Evolutionary conservation across 371 early-diverging fungal genomes (phyloP), one percentile per base, ranked within the genome.

Genomic region (Choanephora cucurbitarum): DNA sequence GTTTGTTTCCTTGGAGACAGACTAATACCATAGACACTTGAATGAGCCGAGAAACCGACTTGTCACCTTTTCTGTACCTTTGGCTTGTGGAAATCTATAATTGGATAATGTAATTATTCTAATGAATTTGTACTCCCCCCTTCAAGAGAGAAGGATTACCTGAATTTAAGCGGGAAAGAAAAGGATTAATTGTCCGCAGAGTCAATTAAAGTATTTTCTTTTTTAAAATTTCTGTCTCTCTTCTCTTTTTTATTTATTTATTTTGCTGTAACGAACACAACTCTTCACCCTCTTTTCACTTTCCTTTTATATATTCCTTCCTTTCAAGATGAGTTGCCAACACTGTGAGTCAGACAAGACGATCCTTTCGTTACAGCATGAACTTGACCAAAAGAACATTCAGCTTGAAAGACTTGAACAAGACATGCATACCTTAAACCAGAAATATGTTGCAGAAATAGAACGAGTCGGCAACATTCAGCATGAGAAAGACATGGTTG

Each of bases 391-490:
- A 53, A 49, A 71, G 55, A 52, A 65, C 17, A 43, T 62, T n/a
- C 75, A 78, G 18, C 63, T 75, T 14, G 50, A 64, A 44, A 67
- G 69, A 44, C 63, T 79, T 2, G 66, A 71, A 48, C 57, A 63
- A 24, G 90, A 90, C 55, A 64, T 91, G 66, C 77, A 86, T 49
- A 71, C 74, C 0, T 65, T 90, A n/a, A 85, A 87, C 23, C 83
- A 85, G 49, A 89, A 90, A 58, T 83, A 91, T 22, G 81, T 89
- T 0, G 88, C 86, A 51, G 87, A 82, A 52, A 83, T 90, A 24
- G 87, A 90, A 46, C 65, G 81, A 34, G 77, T 88, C 2, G 85
- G 85, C 2, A 85, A 85, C 57, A 58, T 93, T 10, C 90, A 90
- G 49, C 75, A 77, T 39, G 82, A 86, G 44, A 90, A 91, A 56